Evolutionary conservation across 768 basidiomycete species (phyloP).

Genomic region (Mycena venus): DNA sequence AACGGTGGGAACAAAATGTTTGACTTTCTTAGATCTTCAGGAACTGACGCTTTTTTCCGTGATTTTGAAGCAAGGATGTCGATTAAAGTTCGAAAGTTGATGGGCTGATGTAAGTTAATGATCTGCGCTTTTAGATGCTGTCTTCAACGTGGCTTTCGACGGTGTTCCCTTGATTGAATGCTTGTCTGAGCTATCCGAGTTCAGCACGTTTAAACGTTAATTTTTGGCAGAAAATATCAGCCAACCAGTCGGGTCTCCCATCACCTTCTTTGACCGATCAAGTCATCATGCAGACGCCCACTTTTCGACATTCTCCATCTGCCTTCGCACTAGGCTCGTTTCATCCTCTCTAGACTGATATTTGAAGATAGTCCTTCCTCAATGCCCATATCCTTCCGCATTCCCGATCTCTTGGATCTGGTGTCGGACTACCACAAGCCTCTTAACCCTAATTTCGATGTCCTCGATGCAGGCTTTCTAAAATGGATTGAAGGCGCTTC

Average conservation of each 20-base stretch:
- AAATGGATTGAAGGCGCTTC: constrained; percentile 35
- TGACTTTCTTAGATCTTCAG: too few relatives aligned
- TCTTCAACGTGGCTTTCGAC: background rate
- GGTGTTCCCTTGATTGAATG: background rate
- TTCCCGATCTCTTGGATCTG: constrained; percentile 25
- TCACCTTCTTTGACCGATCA: background rate
- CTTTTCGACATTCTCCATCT: too few relatives aligned
- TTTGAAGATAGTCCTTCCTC: too few relatives aligned
- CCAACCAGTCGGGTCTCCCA: background rate
- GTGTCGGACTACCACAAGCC: constrained; percentile 30
- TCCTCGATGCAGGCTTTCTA: constrained; percentile 29
- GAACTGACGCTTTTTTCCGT: too few relatives aligned
- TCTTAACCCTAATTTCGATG: constrained; percentile 31
- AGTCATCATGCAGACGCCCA: background rate
- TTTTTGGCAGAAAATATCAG: constrained; percentile 16
- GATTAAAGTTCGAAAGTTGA: too few relatives aligned
- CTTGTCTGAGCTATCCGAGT: background rate
- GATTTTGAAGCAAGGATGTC: too few relatives aligned
- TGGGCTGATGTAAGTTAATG: too few relatives aligned
- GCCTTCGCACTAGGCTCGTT: too few relatives aligned
- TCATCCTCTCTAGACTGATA: too few relatives aligned
- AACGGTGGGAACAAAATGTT: too few relatives aligned
- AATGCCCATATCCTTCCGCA: constrained; percentile 23
- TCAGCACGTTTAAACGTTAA: background rate
- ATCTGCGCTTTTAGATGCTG: too few relatives aligned